Evolutionary conservation across 2,329 filamentous ascomycete genomes (phyloP), one percentile per base, ranked within the genome.

Genomic region (Trichoderma endophyticum): DNA sequence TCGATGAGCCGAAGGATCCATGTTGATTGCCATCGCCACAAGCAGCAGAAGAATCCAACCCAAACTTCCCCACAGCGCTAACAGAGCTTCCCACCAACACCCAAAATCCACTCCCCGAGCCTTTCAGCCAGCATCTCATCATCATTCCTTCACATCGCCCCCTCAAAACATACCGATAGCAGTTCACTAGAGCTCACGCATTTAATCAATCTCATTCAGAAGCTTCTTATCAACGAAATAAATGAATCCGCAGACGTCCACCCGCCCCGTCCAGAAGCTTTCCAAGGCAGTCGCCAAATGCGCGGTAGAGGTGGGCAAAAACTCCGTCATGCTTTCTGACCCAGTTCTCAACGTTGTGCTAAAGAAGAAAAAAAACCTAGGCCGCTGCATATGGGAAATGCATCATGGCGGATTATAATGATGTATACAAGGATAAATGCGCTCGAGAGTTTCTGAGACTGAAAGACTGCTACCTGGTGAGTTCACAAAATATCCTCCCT

Each of bases 381-480:
- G 92, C 93, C 67, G 87, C 93, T 3, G 85, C 89, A 14, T 99
- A 98, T 79, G 96, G 95, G 75, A 95, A 94, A 85, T 99, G 96
- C 80, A 91, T 99, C 75, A 88, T 95, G 65, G 89, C 90, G 51
- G 95, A 98, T 79, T 98, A 97, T 83, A 95, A 95, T 79, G 89
- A 94, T 4, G 89, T 97, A 3, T 89, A 94, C 77, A 97, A 97
- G 79, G 93, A 98, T 79, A 96, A 96, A 85, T 99, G 96, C 79
- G 86, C 87, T 5, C 90, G 89, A 72, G 94, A 98, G 79, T 98
- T 99, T 76, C 85, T 96, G 81, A 90, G 84, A 75, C 81, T 98
- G 63, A 97, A 97, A 80, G 87, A 97, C 75, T 98, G 95, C 79
- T 97, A 94, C 26, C 15, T 59, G 24, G 36, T 71, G 54, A 14